Evolutionary conservation across 2,329 filamentous ascomycete genomes (phyloP), one percentile per base, ranked within the genome.

Genomic region (Fusarium marasasianum): DNA sequence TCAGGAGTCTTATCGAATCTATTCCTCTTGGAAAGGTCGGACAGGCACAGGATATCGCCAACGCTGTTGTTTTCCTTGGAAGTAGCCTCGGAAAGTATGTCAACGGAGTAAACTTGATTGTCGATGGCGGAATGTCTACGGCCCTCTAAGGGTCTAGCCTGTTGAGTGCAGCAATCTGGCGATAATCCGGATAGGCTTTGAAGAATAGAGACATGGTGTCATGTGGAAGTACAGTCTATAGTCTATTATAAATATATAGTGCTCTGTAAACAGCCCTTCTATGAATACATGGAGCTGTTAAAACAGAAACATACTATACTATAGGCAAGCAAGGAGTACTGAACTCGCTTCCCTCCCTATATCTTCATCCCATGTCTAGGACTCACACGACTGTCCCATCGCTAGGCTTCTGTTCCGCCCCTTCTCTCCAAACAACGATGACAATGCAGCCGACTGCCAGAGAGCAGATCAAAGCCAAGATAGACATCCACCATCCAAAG

Each of bases 41-140:
- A 2, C 31, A 40, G 22, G 69, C 60, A 0, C 58, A 78, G 33
- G 78, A 80, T 18, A 33, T 77, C 1, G 76, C 78, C 0, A 79
- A 80, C 17, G 72, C 76, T 0, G 76, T 72, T 2, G 22, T 80
- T 2, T 80, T 79, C 18, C 29, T 80, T 7, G 74, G 73, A 1
- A 79, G 78, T 7, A 35, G 24, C 1, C 71, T 80, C 1, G 71
- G 76, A 2, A 73, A 58, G 29, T 79, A 71, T 24, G 71, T 75
- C 7, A 67, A 56, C 0, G 78, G 78, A 24, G 41, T 68, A 0
- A 77, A 68, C n/a, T 15, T 80, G 18, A 4, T 77, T 14, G 47
- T 80, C 3, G 78, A 80, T 60, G 78, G 78, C 4, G 73, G 63
- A 17, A 62, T 75, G 47, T 66, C 69, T 4, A 63, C 48, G 18